These are phyloP conservation scores for Colletotrichum tofieldiae DNA, from an alignment of 2,329 filamentous ascomycete species.

Conservation along the genomic window DNA sequence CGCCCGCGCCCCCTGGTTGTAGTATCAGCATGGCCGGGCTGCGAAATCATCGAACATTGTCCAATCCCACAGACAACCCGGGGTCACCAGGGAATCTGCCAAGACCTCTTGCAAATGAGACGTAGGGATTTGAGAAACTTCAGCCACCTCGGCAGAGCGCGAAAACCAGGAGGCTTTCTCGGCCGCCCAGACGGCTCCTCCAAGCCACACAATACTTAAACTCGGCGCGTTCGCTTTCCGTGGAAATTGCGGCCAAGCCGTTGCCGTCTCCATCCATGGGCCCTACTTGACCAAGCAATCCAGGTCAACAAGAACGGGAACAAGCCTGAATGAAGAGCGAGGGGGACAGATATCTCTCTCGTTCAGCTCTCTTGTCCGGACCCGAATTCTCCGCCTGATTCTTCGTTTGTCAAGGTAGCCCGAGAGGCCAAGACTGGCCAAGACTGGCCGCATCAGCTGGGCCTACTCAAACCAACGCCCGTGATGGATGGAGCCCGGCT, in stretches of 20 bases:
- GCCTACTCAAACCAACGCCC: slow-evolving; percentile 2
- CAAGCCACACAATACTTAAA: slow-evolving; percentile 18
- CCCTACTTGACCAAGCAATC: not conserved
- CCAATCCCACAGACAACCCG: not conserved
- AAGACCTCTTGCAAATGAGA: not conserved
- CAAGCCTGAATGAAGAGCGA: not conserved
- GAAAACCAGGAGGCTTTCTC: not conserved
- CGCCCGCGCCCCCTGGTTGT: not conserved
- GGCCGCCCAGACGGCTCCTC: slow-evolving; percentile 4
- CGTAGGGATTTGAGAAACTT: not conserved
- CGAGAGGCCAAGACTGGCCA: not conserved
- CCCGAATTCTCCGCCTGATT: not conserved
- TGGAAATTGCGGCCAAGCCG: slow-evolving; percentile 31
- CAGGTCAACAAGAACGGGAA: not conserved
- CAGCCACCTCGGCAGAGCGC: not conserved
- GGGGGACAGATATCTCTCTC: not conserved
- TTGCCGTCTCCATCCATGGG: not conserved
- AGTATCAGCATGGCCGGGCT: not conserved
- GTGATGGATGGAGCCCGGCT: slow-evolving; percentile 14
- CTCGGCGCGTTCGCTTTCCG: not conserved
- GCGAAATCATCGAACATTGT: not conserved
- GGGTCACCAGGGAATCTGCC: not conserved
- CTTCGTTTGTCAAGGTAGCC: not conserved
- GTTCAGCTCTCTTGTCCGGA: not conserved
- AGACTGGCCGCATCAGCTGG: slow-evolving; percentile 21